A percentile compares a stretch with the other conserved stretches of the same genome.
phyloP scores from a whole-genome alignment of 2,329 filamentous ascomycete genomes.

The Sclerotinia minor region DNA sequence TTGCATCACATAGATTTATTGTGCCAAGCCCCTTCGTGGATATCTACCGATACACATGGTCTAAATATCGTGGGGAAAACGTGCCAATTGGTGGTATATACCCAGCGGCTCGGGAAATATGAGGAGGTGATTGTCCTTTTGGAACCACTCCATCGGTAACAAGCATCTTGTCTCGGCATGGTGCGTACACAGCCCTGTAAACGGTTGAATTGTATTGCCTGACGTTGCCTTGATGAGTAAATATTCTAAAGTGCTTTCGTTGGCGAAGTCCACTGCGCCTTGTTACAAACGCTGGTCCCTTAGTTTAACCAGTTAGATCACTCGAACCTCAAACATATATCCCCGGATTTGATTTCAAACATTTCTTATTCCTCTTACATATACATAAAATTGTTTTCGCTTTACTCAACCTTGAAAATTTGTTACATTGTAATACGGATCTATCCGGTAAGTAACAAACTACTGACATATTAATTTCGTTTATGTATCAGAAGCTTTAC shows the following conservation, averaged over 20 bases:
- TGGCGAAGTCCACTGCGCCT: conserved; percentile 18
- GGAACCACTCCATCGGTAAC: not conserved
- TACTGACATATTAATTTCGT: not conserved
- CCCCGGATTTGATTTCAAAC: not conserved
- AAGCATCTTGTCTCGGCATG: not conserved
- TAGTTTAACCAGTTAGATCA: not conserved
- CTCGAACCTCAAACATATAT: not conserved
- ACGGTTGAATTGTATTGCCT: not conserved
- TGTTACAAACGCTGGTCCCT: not conserved
- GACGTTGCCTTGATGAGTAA: not conserved
- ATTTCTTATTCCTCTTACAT: conserved; percentile 5
- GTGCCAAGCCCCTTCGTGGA: not conserved
- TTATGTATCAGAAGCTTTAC: not conserved
- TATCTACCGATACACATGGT: not conserved
- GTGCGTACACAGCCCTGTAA: not conserved
- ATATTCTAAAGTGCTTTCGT: not conserved
- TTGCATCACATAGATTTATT: not conserved
- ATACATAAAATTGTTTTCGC: conserved; percentile 1
- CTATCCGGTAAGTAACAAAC: not conserved
- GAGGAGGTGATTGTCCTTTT: not conserved
- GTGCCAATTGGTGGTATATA: not conserved
- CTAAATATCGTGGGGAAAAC: conserved; percentile 11
- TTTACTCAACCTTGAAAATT: not conserved
- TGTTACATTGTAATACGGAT: not conserved
- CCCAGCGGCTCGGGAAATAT: conserved; percentile 1